These are phyloP conservation scores for Dionaea muscipula DNA, from an alignment of 179 eudicot species.

Conservation along the genomic window DNA sequence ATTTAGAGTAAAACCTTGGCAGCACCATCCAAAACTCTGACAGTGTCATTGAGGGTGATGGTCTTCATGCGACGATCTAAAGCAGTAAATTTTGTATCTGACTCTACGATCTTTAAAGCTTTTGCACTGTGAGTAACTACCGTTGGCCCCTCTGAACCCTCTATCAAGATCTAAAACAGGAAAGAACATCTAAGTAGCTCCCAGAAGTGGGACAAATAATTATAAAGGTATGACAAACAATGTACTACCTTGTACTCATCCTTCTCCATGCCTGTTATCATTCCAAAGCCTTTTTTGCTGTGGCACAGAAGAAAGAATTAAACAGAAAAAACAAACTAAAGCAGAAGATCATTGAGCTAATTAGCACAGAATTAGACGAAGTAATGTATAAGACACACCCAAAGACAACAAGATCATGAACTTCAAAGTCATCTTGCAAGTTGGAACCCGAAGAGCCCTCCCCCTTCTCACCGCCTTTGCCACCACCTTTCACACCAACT, in stretches of 20 bases:
- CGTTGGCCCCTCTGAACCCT: constrained; percentile 48
- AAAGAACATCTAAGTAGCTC: constrained; percentile 3
- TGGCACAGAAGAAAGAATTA: constrained; percentile 7
- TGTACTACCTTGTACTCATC: constrained; percentile 70
- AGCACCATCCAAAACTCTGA: constrained; percentile 66
- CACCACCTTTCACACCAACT: constrained; percentile 32
- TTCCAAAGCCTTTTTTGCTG: constrained; percentile 83
- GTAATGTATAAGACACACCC: constrained; percentile 32
- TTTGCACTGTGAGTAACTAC: constrained; percentile 32
- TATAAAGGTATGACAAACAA: neutral
- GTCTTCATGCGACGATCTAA: constrained; percentile 58
- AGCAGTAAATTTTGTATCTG: constrained; percentile 67
- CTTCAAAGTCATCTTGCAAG: constrained; percentile 41
- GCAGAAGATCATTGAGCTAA: neutral
- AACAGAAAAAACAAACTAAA: constrained; percentile 5
- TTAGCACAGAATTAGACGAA: neutral
- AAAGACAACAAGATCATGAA: constrained; percentile 75
- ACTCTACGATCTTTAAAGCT: constrained; percentile 43
- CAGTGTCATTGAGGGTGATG: constrained; percentile 51
- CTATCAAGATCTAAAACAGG: constrained; percentile 49
- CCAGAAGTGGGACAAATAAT: neutral
- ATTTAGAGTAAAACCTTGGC: constrained; percentile 43
- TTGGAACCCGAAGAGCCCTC: constrained; percentile 58
- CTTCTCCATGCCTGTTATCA: constrained; percentile 65
- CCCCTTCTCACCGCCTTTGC: constrained; percentile 43